Evolutionary conservation across 345 rosid genomes (phyloP), one percentile per base, ranked within the genome.

Genomic region (Trapa incisa): DNA sequence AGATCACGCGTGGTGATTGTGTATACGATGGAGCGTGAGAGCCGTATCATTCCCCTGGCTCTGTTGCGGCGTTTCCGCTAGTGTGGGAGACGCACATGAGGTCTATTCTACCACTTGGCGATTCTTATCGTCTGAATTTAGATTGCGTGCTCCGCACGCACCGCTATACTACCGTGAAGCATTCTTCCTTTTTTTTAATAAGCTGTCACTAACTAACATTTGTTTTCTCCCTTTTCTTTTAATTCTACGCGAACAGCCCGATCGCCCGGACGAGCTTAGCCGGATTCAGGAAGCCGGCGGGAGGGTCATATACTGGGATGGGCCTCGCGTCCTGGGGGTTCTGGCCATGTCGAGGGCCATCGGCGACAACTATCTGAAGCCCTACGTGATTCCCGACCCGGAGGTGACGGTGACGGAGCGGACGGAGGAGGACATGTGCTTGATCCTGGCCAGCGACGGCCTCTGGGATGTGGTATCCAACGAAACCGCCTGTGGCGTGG

Each of bases 271-370:
- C 72, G 97, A 91, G 75, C 69, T 89, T 52, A 62, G 37, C 10
- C 81, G 97, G 71, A 89, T 91, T 72, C 75, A 91, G 45, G 75
- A 70, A 53, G 94, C 91, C 0, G 96, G 96, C 0, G 97, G 97
- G 58, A 87, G 93, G 4, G 96, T 91, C 2, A 89, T 91, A 5
- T 88, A 85, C 67, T 91, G 97, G 97, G 96, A 88, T 16, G 84
- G 87, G 3, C 73, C 94, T 3, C 75, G 94, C 13, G 94, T 88
- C 29, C 86, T 84, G 0, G 95, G 95, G 2, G 86, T 88, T 37
- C 77, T 88, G 33, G 87, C 95, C 12, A 88, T 86, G 89, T 86
- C 91, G 0, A 76, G 95, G 72, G 95, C 95, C 22, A 88, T 86
- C 6, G 93, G 94, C 0, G 89, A 86, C 62, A 76, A 75, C 65